phyloP scores from a whole-genome alignment of 2,329 filamentous ascomycete genomes.

The Fusarium sp. region DNA sequence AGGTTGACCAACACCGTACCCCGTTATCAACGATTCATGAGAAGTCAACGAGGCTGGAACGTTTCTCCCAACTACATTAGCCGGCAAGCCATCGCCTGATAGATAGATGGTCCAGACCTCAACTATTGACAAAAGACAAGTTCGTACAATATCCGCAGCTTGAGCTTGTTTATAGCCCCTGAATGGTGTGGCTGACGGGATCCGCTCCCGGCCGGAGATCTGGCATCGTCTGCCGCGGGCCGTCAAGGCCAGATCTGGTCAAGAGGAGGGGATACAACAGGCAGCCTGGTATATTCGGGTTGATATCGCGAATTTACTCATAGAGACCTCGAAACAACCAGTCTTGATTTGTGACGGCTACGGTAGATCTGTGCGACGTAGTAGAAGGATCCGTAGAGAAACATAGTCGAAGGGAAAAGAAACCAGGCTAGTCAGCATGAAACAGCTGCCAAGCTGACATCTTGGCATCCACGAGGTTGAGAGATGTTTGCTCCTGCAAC shows the following conservation, averaged over 20 bases:
- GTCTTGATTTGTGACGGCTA: too few relatives aligned
- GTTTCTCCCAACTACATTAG: slow-evolving; percentile 13
- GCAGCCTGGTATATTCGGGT: too few relatives aligned
- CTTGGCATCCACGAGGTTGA: slow-evolving; percentile 14
- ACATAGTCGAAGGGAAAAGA: background rate
- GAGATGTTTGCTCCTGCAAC: background rate
- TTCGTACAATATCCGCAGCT: background rate
- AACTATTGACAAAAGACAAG: background rate
- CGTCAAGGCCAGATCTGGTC: too few relatives aligned
- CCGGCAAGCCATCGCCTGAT: slow-evolving; percentile 4
- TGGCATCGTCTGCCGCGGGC: background rate
- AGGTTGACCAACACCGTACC: background rate
- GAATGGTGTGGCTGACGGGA: slow-evolving; percentile 40
- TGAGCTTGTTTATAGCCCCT: slow-evolving; percentile 31
- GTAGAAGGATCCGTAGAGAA: too few relatives aligned
- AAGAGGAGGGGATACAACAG: background rate
- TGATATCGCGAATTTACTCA: too few relatives aligned
- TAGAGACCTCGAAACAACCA: too few relatives aligned
- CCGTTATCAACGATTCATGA: background rate
- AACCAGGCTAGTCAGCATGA: background rate
- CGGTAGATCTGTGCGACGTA: too few relatives aligned
- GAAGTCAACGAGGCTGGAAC: slow-evolving; percentile 2
- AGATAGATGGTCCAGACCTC: slow-evolving; percentile 1
- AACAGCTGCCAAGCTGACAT: background rate
- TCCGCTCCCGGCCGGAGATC: slow-evolving; percentile 28